Percentiles rank a stretch among this genome's conserved stretches.
These are phyloP conservation scores for Calocera cornea DNA, from an alignment of 768 basidiomycete species.

Conservation along the genomic window DNA sequence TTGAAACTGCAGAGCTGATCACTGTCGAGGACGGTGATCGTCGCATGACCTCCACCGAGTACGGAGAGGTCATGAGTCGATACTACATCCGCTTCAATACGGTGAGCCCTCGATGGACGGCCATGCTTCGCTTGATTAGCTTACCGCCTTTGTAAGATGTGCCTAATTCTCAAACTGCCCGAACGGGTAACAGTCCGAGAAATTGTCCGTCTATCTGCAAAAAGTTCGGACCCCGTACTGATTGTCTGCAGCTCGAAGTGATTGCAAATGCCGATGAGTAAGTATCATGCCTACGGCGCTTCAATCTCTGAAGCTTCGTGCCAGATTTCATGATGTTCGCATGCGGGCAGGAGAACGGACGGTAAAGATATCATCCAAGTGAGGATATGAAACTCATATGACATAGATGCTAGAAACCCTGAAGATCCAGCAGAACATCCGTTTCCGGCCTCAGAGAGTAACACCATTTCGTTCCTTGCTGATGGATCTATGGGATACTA, in stretches of 20 bases:
- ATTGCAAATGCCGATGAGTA: conserved; percentile 58
- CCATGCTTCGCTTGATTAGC: no score
- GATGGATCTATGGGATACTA: background rate
- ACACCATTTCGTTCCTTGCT: background rate
- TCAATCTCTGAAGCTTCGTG: background rate
- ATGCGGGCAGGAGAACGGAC: conserved; percentile 64
- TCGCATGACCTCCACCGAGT: conserved; percentile 49
- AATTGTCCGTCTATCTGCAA: conserved; percentile 34
- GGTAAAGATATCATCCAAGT: conserved; percentile 26
- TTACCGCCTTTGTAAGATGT: conserved; percentile 40
- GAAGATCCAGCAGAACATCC: conserved; percentile 47
- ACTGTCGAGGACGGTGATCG: conserved; percentile 31
- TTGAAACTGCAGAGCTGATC: conserved; percentile 51
- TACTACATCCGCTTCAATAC: conserved; percentile 29
- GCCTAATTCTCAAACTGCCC: conserved; percentile 45
- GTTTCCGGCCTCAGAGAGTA: conserved; percentile 53
- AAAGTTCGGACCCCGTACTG: no score
- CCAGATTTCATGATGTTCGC: conserved; percentile 53
- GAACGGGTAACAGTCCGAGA: conserved; percentile 45
- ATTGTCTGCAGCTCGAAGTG: conserved; percentile 37
- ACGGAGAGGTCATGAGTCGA: conserved; percentile 66
- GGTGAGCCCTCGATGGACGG: conserved; percentile 27
- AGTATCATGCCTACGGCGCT: conserved; percentile 14
- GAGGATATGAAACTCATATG: background rate
- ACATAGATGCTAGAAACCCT: conserved; percentile 14